Evolutionary conservation across 768 basidiomycete genomes (phyloP).

Genomic region (Austroboletus eburneus): DNA sequence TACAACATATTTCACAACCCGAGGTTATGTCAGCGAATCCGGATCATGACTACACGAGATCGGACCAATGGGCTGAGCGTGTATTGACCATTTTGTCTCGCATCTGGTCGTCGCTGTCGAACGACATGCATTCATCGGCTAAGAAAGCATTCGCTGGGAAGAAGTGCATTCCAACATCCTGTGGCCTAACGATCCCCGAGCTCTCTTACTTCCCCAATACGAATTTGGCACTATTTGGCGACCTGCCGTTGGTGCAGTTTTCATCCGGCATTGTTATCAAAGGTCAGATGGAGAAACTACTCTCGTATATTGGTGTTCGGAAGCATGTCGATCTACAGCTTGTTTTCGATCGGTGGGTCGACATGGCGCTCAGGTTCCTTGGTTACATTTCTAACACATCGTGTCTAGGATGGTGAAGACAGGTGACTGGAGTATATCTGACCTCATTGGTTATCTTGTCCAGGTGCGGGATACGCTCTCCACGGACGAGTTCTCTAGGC

Average conservation of each 20-base stretch:
- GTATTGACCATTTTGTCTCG: slow-evolving; percentile 64
- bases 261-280: slow-evolving; percentile 63
- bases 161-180: slow-evolving; percentile 44
- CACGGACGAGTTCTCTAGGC: slow-evolving; percentile 50
- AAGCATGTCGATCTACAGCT: slow-evolving; percentile 91
- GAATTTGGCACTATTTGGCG: slow-evolving; percentile 71
- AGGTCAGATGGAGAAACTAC: slow-evolving; percentile 64
- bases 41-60: slow-evolving; percentile 60
- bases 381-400: neutral
- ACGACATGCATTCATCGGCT: slow-evolving; percentile 38
- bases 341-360: slow-evolving; percentile 75
- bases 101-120: slow-evolving; percentile 64
- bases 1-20: slow-evolving; percentile 55
- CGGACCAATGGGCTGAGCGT: slow-evolving; percentile 75
- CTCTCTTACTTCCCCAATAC: slow-evolving; percentile 84
- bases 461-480: slow-evolving; percentile 66
- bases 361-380: neutral
- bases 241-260: slow-evolving; percentile 75
- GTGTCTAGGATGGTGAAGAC: slow-evolving; percentile 74
- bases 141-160: slow-evolving; percentile 37
- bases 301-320: slow-evolving; percentile 75
- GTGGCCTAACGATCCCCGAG: slow-evolving; percentile 66
- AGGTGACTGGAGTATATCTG: slow-evolving; percentile 83
- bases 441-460: slow-evolving; percentile 84
- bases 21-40: slow-evolving; percentile 37